Evolutionary conservation across 2,329 filamentous ascomycete species (phyloP).

Genomic region (Aureobasidium sp.): DNA sequence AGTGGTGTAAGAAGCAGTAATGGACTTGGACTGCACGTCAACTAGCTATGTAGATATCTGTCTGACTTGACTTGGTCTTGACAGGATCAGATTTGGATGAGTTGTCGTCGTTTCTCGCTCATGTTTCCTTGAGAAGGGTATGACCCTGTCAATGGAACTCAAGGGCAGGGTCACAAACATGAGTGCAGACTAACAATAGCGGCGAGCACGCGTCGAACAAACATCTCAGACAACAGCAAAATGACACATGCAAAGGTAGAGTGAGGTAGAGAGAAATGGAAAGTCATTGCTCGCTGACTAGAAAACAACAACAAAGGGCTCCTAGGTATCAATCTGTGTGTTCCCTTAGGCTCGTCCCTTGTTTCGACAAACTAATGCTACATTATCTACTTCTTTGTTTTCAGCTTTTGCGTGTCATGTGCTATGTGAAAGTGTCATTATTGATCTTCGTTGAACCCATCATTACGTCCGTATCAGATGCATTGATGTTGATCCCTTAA

Average conservation of each 20-base stretch:
- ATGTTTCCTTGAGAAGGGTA: too few relatives aligned
- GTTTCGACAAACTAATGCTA: conserved; percentile 4
- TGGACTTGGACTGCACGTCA: too few relatives aligned
- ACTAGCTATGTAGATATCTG: too few relatives aligned
- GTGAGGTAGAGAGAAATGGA: neutral
- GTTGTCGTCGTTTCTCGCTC: too few relatives aligned
- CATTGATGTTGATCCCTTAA: neutral
- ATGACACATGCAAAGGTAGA: neutral
- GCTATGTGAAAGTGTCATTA: conserved; percentile 5
- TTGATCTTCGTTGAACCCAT: conserved; percentile 9
- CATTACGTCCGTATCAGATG: conserved; percentile 4
- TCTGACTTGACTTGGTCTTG: too few relatives aligned
- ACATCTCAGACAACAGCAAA: too few relatives aligned
- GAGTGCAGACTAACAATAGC: too few relatives aligned
- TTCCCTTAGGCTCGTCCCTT: neutral
- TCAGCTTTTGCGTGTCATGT: neutral
- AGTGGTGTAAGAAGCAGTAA: too few relatives aligned
- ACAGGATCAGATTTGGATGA: too few relatives aligned
- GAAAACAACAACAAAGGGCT: neutral
- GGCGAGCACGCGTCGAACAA: too few relatives aligned
- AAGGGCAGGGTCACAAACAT: too few relatives aligned
- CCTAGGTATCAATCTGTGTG: conserved; percentile 9
- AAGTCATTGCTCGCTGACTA: conserved; percentile 10
- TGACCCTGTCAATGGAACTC: too few relatives aligned
- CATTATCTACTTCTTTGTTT: conserved; percentile 8